Conservation (phyloP, 306 rosid species). For the Albizia julibrissin region DNA sequence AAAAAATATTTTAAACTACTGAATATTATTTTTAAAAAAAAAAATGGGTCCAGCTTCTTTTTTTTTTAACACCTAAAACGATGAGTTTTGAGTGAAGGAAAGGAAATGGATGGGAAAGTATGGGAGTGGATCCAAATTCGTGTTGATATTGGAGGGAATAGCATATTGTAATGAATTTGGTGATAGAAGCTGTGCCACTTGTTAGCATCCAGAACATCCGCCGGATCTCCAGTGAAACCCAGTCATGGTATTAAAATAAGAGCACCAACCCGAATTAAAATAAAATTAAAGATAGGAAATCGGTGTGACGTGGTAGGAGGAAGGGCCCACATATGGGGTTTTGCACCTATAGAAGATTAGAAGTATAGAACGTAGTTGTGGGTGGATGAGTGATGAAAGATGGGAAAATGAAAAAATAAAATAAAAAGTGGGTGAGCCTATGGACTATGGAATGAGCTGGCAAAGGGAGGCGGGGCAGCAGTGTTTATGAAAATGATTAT, state of each 20-base stretch:
- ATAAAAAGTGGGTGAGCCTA: not conserved
- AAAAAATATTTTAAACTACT: no score
- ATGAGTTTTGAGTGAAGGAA: no score
- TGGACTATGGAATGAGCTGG: slow-evolving; percentile 22
- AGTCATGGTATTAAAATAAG: slow-evolving; percentile 5
- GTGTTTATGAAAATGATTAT: slow-evolving; percentile 43
- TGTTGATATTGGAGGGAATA: not conserved
- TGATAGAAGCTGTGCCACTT: not conserved
- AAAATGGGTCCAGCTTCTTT: no score
- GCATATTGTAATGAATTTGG: not conserved
- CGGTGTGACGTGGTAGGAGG: slow-evolving; percentile 26
- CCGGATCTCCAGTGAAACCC: slow-evolving; percentile 39
- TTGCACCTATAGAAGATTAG: not conserved
- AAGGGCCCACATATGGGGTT: slow-evolving; percentile 23
- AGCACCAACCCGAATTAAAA: not conserved
- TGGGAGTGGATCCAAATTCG: no score
- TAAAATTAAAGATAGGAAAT: not conserved
- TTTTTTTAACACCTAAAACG: no score
- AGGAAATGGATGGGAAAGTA: no score
- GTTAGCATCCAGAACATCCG: slow-evolving; percentile 41
- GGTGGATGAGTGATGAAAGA: not conserved
- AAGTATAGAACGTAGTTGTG: not conserved
- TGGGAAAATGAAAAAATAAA: not conserved
- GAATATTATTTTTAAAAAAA: no score
- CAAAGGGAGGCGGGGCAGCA: slow-evolving; percentile 1